Conservation (phyloP, 169 alveolate species). For the Eimeria tenella region DNA sequence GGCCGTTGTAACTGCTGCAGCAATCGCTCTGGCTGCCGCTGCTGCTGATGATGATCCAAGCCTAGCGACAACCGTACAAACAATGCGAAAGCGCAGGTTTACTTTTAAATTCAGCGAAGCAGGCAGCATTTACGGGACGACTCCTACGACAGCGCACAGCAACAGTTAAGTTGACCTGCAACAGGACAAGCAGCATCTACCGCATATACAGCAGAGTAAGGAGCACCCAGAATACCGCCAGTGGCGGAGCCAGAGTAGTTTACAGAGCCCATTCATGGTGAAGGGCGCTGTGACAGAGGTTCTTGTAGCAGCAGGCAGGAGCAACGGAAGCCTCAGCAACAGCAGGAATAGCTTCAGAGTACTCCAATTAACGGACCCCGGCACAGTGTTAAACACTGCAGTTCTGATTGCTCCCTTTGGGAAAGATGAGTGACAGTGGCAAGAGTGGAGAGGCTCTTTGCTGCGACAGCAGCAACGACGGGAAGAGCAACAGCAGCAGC, state of each 20-base stretch:
- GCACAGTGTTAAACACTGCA: neutral
- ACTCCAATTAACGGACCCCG: neutral
- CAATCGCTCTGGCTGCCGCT: neutral
- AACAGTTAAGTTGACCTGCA: neutral
- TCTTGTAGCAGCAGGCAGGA: neutral
- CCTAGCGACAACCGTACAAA: too few species aligned
- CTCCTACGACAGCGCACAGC: too few species aligned
- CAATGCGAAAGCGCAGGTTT: too few species aligned
- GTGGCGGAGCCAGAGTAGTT: too few species aligned
- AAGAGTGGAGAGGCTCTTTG: neutral
- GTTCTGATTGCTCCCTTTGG: neutral
- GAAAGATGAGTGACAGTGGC: neutral
- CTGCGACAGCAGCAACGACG: neutral
- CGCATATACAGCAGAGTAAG: neutral
- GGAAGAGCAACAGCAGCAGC: neutral
- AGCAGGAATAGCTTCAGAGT: neutral
- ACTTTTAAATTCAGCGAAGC: too few species aligned
- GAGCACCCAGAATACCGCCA: neutral
- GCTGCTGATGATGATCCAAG: neutral
- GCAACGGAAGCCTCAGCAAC: neutral
- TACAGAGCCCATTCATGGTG: too few species aligned
- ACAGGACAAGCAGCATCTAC: neutral
- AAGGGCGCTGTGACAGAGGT: too few species aligned
- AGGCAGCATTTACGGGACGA: too few species aligned
- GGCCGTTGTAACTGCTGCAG: neutral